A percentile compares a stretch with the other conserved stretches of the same genome.
phyloP scores from a whole-genome alignment of 2,329 filamentous ascomycete genomes.

The Calonectria montana region DNA sequence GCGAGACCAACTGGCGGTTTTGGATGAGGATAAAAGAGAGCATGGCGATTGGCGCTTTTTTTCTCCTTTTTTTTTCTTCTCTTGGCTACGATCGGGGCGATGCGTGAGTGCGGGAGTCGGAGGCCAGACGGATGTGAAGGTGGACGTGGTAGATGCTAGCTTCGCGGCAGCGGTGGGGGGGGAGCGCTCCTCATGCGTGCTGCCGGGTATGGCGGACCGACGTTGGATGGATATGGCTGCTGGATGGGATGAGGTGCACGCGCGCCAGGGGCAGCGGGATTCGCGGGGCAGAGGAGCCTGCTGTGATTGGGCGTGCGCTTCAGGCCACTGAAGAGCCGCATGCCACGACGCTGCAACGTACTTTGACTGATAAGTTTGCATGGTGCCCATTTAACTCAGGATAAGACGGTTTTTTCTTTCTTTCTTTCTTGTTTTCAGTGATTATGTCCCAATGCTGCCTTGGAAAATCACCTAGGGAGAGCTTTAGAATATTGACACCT shows the following conservation, averaged over 20 bases:
- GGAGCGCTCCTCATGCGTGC: background rate
- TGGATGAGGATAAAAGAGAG: conserved; percentile 92
- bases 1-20: conserved; percentile 78
- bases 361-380: background rate
- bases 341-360: background rate
- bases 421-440: background rate
- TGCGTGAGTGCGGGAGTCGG: background rate
- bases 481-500: background rate
- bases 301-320: conserved; percentile 18
- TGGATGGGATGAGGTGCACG: background rate
- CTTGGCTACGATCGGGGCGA: background rate
- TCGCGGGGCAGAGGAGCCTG: conserved; percentile 25
- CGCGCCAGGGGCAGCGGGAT: background rate
- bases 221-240: background rate
- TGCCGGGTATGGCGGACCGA: conserved; percentile 20
- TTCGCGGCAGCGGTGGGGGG: conserved; percentile 8
- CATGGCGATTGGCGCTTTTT: conserved; percentile 52
- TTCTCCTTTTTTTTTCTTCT: background rate
- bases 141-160: conserved; percentile 2
- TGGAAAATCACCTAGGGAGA: background rate
- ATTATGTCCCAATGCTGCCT: background rate
- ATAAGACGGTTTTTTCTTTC: background rate
- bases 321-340: conserved; percentile 11
- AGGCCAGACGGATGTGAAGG: conserved; percentile 3
- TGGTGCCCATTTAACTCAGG: no score